Conservation (phyloP, 176 grass and related monocot genomes). For the Tillandsia leiboldiana region DNA sequence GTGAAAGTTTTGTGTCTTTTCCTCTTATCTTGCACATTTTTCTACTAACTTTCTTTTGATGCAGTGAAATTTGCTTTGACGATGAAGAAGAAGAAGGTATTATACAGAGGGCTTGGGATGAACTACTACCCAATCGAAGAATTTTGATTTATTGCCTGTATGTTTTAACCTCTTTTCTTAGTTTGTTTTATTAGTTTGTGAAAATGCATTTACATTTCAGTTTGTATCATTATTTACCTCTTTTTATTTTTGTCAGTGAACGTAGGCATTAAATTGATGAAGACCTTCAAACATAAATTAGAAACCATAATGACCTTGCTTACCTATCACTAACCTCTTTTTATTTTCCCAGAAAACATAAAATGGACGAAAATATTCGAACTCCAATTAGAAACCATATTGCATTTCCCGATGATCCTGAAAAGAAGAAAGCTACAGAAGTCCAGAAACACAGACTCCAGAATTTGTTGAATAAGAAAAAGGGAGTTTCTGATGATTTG, state of each 20-base stretch:
- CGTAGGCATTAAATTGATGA: constrained; percentile 13
- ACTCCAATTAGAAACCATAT: constrained; percentile 50
- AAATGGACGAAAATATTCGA: constrained; percentile 24
- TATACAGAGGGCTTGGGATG: constrained; percentile 60
- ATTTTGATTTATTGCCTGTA: constrained; percentile 82
- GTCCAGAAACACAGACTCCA: constrained; percentile 23
- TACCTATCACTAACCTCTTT: neutral
- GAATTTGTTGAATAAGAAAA: constrained; percentile 24
- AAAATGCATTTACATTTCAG: neutral
- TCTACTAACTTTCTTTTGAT: constrained; percentile 12
- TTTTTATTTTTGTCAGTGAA: constrained; percentile 6
- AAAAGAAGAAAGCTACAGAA: constrained; percentile 15
- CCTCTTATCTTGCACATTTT: constrained; percentile 1
- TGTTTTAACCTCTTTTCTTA: constrained; percentile 16
- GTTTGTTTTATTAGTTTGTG: neutral
- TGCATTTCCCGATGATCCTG: constrained; percentile 46
- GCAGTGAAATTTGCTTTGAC: constrained; percentile 48
- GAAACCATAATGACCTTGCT: constrained; percentile 20
- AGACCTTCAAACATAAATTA: constrained; percentile 20
- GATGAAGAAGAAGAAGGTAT: constrained; percentile 35
- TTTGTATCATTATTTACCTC: neutral
- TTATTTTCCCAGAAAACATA: constrained; percentile 36
- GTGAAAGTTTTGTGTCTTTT: neutral
- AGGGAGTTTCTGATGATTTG: constrained; percentile 17
- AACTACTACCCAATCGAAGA: constrained; percentile 25